These are phyloP conservation scores for Angophora floribunda DNA, from an alignment of 345 rosid species.

Conservation along the genomic window DNA sequence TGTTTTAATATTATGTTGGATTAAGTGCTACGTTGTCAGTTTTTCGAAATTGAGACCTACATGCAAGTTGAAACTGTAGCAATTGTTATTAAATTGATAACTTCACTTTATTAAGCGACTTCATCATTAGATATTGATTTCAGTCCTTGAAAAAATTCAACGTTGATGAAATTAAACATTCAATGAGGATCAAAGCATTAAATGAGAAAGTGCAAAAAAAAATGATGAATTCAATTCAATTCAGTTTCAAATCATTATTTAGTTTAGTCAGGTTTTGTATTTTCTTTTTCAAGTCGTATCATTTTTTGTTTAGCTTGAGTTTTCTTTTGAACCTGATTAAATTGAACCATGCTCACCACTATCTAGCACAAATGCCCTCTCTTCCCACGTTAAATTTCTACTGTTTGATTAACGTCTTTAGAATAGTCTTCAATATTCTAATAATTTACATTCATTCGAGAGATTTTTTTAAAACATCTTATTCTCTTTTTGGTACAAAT, in stretches of 20 bases:
- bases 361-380: too few species aligned
- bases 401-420: neutral
- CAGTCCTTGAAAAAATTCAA: neutral
- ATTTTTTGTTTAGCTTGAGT: neutral
- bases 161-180: neutral
- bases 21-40: neutral
- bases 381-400: too few species aligned
- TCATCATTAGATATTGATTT: neutral
- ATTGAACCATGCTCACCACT: too few species aligned
- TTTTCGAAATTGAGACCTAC: neutral
- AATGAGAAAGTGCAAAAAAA: neutral
- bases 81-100: neutral
- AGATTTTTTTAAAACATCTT: neutral
- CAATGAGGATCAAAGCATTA: neutral
- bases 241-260: neutral
- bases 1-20: neutral
- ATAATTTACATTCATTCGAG: neutral
- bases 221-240: neutral
- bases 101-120: neutral
- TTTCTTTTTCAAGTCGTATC: neutral
- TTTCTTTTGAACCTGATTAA: too few species aligned
- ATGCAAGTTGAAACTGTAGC: neutral
- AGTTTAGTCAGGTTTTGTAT: neutral
- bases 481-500: neutral
- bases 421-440: neutral